Evolutionary conservation across 2,329 filamentous ascomycete genomes (phyloP).

Genomic region (Calonectria fujianensis): DNA sequence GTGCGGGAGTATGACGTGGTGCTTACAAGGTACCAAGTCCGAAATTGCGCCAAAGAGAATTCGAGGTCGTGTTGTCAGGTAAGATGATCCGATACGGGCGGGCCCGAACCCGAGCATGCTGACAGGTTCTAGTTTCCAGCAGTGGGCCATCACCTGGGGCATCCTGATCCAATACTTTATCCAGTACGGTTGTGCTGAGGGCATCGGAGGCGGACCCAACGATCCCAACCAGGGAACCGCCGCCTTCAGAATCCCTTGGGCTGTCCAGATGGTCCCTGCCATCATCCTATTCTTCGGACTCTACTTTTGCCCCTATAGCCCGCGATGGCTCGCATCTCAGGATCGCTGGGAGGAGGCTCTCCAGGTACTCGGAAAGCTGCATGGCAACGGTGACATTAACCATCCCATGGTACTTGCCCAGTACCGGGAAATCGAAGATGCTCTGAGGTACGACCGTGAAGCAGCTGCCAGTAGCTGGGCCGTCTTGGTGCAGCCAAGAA

Average conservation of each 20-base stretch:
- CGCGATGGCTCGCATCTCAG: constrained; percentile 81
- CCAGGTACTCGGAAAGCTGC: constrained; percentile 74
- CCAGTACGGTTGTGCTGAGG: constrained; percentile 76
- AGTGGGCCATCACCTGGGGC: constrained; percentile 83
- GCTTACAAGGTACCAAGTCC: constrained; percentile 57
- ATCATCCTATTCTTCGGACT: constrained; percentile 72
- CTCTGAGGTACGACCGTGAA: constrained; percentile 72
- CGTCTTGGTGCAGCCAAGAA: constrained; percentile 69
- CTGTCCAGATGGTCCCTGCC: constrained; percentile 74
- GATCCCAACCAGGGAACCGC: constrained; percentile 70
- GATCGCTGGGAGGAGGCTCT: constrained; percentile 81
- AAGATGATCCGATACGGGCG: neutral
- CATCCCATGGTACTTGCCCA: constrained; percentile 78
- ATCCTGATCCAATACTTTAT: constrained; percentile 81
- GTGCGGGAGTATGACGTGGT: neutral
- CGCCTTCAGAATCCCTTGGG: constrained; percentile 78
- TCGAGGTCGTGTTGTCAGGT: constrained; percentile 74
- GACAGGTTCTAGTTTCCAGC: constrained; percentile 68
- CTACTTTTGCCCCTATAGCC: constrained; percentile 78
- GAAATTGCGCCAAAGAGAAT: constrained; percentile 78
- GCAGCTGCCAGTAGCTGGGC: constrained; percentile 69
- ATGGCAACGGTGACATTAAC: constrained; percentile 73
- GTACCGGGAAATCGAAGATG: constrained; percentile 76
- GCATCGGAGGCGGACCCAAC: constrained; percentile 68
- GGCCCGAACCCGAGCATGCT: neutral